Conservation (phyloP, 768 basidiomycete species). For the Termitomyces bulborhizus region DNA sequence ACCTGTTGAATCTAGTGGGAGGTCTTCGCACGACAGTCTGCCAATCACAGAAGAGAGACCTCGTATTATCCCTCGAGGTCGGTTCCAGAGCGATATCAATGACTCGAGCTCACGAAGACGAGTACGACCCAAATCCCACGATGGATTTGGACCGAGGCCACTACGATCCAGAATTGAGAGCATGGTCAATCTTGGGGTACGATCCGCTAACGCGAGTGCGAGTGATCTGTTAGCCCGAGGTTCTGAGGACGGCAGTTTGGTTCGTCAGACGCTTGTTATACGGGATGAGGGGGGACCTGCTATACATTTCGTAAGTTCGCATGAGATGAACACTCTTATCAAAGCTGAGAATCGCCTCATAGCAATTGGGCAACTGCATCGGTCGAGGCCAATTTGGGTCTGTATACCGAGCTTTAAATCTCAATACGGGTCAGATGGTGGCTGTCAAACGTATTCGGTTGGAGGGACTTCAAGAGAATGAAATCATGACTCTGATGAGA, state of each 20-base stretch:
- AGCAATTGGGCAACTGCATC: constrained; percentile 98
- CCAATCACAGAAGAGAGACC: constrained; percentile 27
- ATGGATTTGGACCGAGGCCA: constrained; percentile 52
- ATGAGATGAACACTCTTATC: background rate
- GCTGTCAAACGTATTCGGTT: constrained; percentile 96
- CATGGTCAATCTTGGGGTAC: constrained; percentile 57
- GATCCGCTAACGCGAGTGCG: constrained; percentile 45
- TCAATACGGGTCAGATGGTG: constrained; percentile 95
- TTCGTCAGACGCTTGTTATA: constrained; percentile 67
- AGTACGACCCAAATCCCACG: constrained; percentile 60
- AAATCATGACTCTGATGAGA: constrained; percentile 85
- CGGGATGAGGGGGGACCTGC: constrained; percentile 77
- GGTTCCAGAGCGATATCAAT: constrained; percentile 66
- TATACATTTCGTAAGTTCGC: constrained; percentile 69
- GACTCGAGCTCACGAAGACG: constrained; percentile 51
- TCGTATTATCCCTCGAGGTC: constrained; percentile 42
- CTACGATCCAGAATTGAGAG: constrained; percentile 65
- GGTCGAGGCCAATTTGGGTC: constrained; percentile 96
- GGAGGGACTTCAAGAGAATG: constrained; percentile 85
- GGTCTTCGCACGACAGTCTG: constrained; percentile 26
- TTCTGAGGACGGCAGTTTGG: constrained; percentile 57
- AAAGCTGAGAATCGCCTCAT: constrained; percentile 5
- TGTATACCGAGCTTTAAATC: constrained; percentile 90
- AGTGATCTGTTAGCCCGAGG: constrained; percentile 62
- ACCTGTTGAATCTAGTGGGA: constrained; percentile 32